Evolutionary conservation across 257 asterid genomes (phyloP), one percentile per base, ranked within the genome.

Genomic region (Solanum dulcamara): DNA sequence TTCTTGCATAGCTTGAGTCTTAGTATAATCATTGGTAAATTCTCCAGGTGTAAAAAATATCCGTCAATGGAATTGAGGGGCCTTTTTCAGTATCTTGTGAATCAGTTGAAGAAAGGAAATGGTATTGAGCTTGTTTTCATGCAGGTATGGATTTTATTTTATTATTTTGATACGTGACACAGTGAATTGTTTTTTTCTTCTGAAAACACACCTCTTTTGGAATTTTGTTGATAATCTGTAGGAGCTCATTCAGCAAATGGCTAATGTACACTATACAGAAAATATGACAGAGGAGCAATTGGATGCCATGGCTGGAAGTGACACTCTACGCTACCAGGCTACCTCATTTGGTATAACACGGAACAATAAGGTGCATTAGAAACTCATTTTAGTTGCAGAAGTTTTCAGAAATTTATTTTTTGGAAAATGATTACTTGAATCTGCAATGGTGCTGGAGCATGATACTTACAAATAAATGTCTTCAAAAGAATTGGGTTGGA

Each of bases 31-130:
- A 50, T 15, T 80, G 87, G 80, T 24, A 46, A 28, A 88, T 75
- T 87, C 84, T 87, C 79, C 85, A 97, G 99, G 94, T 97, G 99
- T 91, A 97, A 97, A 91, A 97, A 97, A 87, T 97, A 97, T 75
- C 99, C 99, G 50, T 97, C 99, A 15, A 95, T 97, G 99, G 99
- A 97, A 89, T 97, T 97, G 86, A 89, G 98, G 89, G 99, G 99
- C 64, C 98, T 97, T 85, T 97, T 97, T 91, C 99, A 97, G 92
- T 97, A 97, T 89, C 98, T 97, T 85, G 97, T 92, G 33, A 95
- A 97, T 88, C 99, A 97, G 88, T 92, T 97, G 94, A 97, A 97
- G 92, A 95, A 91, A 89, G 99, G 99, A 83, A 89, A 87, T 89
- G 99, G 99, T 86, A 94, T 94, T 89, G 99, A 97, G 92, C 99